Evolutionary conservation across 176 grass and related monocot species (phyloP), one percentile per base, ranked within the genome.

Genomic region (Musa acuminata): DNA sequence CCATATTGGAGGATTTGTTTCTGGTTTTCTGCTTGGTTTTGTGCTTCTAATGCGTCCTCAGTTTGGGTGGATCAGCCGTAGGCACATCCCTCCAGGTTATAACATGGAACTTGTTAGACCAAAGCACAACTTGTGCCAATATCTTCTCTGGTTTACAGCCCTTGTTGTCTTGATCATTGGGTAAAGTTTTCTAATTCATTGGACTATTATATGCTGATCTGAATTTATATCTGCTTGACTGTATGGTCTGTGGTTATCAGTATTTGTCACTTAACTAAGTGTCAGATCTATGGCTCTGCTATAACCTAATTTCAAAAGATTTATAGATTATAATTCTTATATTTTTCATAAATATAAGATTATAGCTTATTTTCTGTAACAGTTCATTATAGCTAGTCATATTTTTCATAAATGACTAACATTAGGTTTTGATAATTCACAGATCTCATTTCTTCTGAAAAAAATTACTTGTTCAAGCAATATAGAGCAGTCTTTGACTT

Each of bases 1-100:
- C 3, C 70, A 81, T 64, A 51, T 81, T 65, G 79, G 79, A 64
- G 79, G 79, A 20, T 81, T 81, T 62, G 19, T 73, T 14, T 21
- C 79, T 43, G 79, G 79, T 6, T 81, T 81, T 54, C 59, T 81
- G 8, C 79, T 81, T 64, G 79, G 79, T 8, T 81, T 81, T 66
- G 12, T 74, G 48, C 79, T 81, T 73, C 62, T 81, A 25, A 81
- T 81, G 49, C 70, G 79, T 64, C 79, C 78, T 72, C 67, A 72
- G 35, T 16, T 62, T 72, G 68, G 78, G 16, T 72, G 67, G 55
- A 64, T 72, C 54, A 79, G 67, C 26, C 77, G 66, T 49, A 57
- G 71, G 52, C 77, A 71, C 77, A 71, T 79, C 53, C 77, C 77
- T 58, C 77, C 77, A 9, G 79, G 58, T 25, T 66, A 73, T 43